These are phyloP conservation scores for Metschnikowia kunwiensis DNA, from an alignment of 805 yeast genomes.

Conservation along the genomic window DNA sequence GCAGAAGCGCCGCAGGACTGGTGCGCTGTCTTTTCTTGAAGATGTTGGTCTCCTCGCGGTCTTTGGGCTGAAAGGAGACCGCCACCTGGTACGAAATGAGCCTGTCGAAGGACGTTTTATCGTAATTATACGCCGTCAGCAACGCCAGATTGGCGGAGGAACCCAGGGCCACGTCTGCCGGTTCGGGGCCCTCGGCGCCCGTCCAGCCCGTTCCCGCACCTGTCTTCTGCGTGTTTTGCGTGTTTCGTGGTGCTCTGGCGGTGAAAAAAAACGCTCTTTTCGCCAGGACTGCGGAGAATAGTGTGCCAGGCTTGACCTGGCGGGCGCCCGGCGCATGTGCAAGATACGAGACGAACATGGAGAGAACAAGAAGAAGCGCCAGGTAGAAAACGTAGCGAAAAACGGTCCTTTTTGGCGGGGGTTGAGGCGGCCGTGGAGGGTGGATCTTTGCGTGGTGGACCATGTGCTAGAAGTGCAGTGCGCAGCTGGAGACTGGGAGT, in stretches of 20 bases:
- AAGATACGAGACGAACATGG: constrained; percentile 12
- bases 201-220: constrained; percentile 17
- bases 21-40: constrained; percentile 28
- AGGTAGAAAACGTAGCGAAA: background rate
- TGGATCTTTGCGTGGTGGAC: too few relatives aligned
- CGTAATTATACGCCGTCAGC: constrained; percentile 22
- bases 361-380: background rate
- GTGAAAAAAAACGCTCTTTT: constrained; percentile 11
- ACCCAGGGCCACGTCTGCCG: constrained; percentile 1
- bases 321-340: background rate
- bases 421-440: too few relatives aligned
- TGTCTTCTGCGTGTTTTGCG: constrained; percentile 11
- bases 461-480: too few relatives aligned
- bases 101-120: constrained; percentile 19
- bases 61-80: constrained; percentile 74
- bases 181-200: constrained; percentile 9
- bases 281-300: background rate
- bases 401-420: too few relatives aligned
- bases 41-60: constrained; percentile 51
- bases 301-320: background rate
- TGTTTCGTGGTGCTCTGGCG: constrained; percentile 4
- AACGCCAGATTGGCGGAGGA: constrained; percentile 3
- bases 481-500: too few relatives aligned
- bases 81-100: constrained; percentile 50
- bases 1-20: constrained; percentile 43